Evolutionary conservation across 441 rosid species (phyloP), one percentile per base, ranked within the genome.

Genomic region (Theobroma grandiflorum): DNA sequence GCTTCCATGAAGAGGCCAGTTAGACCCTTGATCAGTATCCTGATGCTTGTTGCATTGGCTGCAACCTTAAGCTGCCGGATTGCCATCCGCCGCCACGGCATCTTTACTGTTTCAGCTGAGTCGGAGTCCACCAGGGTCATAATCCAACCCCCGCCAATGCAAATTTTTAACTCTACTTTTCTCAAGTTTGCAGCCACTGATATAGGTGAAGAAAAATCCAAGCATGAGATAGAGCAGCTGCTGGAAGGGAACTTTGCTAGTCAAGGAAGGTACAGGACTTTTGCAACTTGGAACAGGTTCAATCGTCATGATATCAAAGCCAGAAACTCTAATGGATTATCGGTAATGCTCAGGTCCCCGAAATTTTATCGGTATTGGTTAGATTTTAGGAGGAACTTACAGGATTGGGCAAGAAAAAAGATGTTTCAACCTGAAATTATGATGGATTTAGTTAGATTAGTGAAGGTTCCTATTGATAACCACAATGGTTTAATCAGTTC

Each of bases 1-100:
- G 77, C 67, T 35, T 72, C 82, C 75, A 96, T 96, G 96, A 94
- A 96, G 85, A 87, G 94, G 80, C 88, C 98, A 53, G 87, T 90
- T 57, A 88, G 96, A 58, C 94, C 98, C 52, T 78, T 94, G 62
- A 85, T 88, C 74, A 90, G 91, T 78, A 81, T 91, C 72, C 82
- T 94, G 11, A 72, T 94, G 67, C 87, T 96, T 81, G 76, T 87
- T 2, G 85, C 84, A 74, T 84, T 94, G 81, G 90, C 92, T 78
- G 79, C 80, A 22, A 87, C 91, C 6, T 89, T 96, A 75, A 86
- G 85, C 78, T 91, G 83, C 80, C 90, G 96, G 82, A 80, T 89
- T 38, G 62, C 86, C 35, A 72, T 87, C 82, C 92, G 85, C 64
- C 84, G 88, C 22, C 78, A 85, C 58, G 80, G 84, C 63, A 61